A percentile compares a stretch with the other conserved stretches of the same genome.
These are phyloP conservation scores for Botrytis medusae DNA, from an alignment of 2,329 filamentous ascomycete genomes.

Conservation along the genomic window DNA sequence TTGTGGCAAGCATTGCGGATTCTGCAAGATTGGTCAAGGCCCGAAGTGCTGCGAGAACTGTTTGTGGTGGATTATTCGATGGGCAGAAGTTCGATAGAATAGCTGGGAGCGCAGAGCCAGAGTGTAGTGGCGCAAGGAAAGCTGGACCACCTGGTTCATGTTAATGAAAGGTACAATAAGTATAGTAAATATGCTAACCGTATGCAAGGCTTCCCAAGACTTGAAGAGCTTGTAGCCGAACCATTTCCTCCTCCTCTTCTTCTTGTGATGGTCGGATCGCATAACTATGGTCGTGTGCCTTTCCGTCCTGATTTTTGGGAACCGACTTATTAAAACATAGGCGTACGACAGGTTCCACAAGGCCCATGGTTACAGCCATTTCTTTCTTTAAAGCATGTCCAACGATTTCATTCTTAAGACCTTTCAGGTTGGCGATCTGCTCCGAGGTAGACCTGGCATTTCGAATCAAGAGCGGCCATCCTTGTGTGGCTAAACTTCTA, in stretches of 20 bases:
- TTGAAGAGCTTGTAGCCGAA: conserved; percentile 76
- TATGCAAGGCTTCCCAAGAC: conserved; percentile 83
- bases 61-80: conserved; percentile 59
- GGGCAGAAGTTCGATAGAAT: conserved; percentile 71
- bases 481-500: conserved; percentile 20
- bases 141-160: conserved; percentile 66
- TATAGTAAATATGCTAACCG: conserved; percentile 55
- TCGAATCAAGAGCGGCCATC: conserved; percentile 56
- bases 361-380: conserved; percentile 68
- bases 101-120: conserved; percentile 65
- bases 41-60: conserved; percentile 72
- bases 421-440: conserved; percentile 62
- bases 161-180: conserved; percentile 24
- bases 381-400: conserved; percentile 88
- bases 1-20: conserved; percentile 57
- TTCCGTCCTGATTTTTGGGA: conserved; percentile 46
- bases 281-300: conserved; percentile 49
- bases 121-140: conserved; percentile 73
- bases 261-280: conserved; percentile 46
- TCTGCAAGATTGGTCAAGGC: conserved; percentile 71
- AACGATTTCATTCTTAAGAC: conserved; percentile 84
- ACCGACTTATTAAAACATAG: conserved; percentile 46
- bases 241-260: conserved; percentile 68
- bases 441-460: conserved; percentile 53
- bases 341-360: conserved; percentile 61